Evolutionary conservation across 768 basidiomycete species (phyloP).

Genomic region (Termitomyces heimii): DNA sequence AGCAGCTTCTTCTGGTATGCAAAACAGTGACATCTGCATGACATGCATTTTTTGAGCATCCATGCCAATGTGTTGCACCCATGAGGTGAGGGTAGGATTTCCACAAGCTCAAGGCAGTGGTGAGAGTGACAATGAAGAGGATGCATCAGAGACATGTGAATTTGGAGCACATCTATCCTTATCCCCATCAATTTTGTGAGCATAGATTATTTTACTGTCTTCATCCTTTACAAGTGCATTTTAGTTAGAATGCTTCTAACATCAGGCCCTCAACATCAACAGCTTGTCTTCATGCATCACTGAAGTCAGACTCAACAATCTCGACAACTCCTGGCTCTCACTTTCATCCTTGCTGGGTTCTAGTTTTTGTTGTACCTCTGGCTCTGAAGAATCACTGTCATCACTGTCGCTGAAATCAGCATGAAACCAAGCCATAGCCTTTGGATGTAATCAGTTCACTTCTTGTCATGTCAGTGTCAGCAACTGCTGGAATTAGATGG

Average conservation of each 20-base stretch:
- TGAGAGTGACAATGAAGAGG: slow-evolving; percentile 20
- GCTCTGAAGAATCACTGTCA: too few species aligned
- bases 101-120: slow-evolving; percentile 26
- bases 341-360: slow-evolving; percentile 27
- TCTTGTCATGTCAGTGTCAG: too few species aligned
- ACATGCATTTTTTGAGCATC: too few species aligned
- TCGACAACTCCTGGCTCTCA: slow-evolving; percentile 31
- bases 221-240: slow-evolving; percentile 52
- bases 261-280: slow-evolving; percentile 18
- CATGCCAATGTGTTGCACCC: slow-evolving; percentile 70
- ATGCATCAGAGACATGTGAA: too few species aligned
- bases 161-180: too few species aligned
- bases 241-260: slow-evolving; percentile 19
- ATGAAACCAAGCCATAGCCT: too few species aligned
- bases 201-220: slow-evolving; percentile 41
- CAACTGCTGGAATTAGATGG: too few species aligned
- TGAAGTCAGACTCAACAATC: too few species aligned
- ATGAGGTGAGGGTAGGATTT: too few species aligned
- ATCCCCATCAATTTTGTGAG: slow-evolving; percentile 12
- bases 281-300: too few species aligned
- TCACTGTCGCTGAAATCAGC: too few species aligned
- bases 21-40: slow-evolving; percentile 84
- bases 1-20: slow-evolving; percentile 67
- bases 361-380: slow-evolving; percentile 6
- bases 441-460: too few species aligned